Percentiles rank a stretch among this genome's conserved stretches.
phyloP scores from a whole-genome alignment of 2,329 filamentous ascomycete genomes.

The Arthrobotrys megalospora region DNA sequence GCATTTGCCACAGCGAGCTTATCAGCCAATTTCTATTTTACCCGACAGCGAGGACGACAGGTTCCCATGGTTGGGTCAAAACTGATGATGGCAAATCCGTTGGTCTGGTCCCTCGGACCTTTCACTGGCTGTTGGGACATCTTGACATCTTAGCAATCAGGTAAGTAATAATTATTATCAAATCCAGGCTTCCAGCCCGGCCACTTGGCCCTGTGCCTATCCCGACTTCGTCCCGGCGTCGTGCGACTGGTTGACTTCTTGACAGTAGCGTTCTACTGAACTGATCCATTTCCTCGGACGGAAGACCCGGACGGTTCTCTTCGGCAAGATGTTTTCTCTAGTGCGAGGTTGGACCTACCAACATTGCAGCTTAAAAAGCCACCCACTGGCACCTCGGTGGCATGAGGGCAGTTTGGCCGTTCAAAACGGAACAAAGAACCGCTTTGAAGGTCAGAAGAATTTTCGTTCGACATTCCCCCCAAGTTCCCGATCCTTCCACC shows the following conservation, averaged over 20 bases:
- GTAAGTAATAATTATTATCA: conserved; percentile 23
- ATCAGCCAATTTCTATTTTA: conserved; percentile 32
- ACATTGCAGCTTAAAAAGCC: conserved; percentile 37
- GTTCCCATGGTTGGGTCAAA: conserved; percentile 25
- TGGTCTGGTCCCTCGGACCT: conserved; percentile 9
- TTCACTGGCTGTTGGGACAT: conserved; percentile 36
- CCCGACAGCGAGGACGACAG: conserved; percentile 18
- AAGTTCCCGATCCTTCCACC: conserved; percentile 23
- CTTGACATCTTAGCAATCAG: conserved; percentile 1
- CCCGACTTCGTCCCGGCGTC: conserved; percentile 30
- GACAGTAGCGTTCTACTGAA: not conserved
- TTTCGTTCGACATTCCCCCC: conserved; percentile 40
- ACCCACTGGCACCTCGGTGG: conserved; percentile 45
- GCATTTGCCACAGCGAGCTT: conserved; percentile 49
- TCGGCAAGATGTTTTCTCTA: conserved; percentile 10
- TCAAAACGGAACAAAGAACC: conserved; percentile 39
- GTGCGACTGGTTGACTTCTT: not conserved
- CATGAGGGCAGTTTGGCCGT: conserved; percentile 27
- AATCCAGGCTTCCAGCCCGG: conserved; percentile 26
- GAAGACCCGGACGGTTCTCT: conserved; percentile 38
- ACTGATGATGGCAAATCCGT: conserved; percentile 37
- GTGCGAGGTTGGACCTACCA: conserved; percentile 39
- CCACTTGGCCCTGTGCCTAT: conserved; percentile 18
- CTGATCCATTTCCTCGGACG: conserved; percentile 40
- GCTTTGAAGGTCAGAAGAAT: conserved; percentile 27